Conservation (phyloP, 1,139 yeast genomes). For the Yamadazyma kanchanaburiensis region DNA sequence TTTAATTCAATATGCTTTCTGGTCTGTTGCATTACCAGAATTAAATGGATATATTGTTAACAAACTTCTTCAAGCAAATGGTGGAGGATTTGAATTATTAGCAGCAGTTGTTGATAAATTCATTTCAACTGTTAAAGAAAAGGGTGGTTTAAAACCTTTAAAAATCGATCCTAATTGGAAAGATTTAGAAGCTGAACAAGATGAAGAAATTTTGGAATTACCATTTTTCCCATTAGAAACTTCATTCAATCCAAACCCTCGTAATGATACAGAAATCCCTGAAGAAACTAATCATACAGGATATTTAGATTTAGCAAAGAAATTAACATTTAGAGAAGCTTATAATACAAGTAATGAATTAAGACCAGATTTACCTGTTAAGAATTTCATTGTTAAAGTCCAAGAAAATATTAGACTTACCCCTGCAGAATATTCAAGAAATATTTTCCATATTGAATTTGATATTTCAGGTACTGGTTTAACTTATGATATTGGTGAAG, state of each 20-base stretch:
- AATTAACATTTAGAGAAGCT: slow-evolving; percentile 79
- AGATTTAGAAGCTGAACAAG: slow-evolving; percentile 25
- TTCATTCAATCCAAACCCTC: slow-evolving; percentile 58
- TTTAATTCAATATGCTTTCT: slow-evolving; percentile 76
- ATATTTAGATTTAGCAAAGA: slow-evolving; percentile 61
- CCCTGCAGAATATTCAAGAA: slow-evolving; percentile 87
- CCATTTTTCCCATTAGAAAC: slow-evolving; percentile 58
- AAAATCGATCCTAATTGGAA: slow-evolving; percentile 45
- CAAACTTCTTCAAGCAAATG: slow-evolving; percentile 76
- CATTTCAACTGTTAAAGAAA: slow-evolving; percentile 49
- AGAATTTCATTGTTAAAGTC: slow-evolving; percentile 84
- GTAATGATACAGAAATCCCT: slow-evolving; percentile 30
- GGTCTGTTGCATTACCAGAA: slow-evolving; percentile 67
- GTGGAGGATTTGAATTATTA: slow-evolving; percentile 76
- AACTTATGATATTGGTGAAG: slow-evolving; percentile 93
- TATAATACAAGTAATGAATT: slow-evolving; percentile 52
- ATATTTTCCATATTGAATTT: slow-evolving; percentile 95
- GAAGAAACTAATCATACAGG: slow-evolving; percentile 38
- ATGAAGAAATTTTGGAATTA: slow-evolving; percentile 25
- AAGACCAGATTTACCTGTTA: slow-evolving; percentile 88
- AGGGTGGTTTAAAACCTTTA: slow-evolving; percentile 44
- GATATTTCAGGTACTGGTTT: slow-evolving; percentile 89
- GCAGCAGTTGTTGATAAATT: slow-evolving; percentile 79
- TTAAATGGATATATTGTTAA: slow-evolving; percentile 68
- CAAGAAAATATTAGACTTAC: slow-evolving; percentile 91